Conservation (phyloP, 768 basidiomycete genomes). For the Mycena pura region DNA sequence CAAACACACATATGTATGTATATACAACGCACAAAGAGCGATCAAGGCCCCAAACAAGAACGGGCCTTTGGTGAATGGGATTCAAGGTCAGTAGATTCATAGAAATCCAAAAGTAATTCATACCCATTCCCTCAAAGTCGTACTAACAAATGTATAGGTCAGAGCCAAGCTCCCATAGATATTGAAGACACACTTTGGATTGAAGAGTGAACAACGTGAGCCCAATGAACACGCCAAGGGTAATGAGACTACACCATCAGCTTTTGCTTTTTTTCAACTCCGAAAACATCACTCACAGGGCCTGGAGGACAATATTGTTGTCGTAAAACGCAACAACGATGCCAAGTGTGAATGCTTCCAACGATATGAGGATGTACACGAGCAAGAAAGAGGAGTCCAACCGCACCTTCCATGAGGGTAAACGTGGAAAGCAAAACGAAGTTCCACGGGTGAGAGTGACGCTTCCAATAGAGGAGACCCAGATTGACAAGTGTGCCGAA, state of each 20-base stretch:
- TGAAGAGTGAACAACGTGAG: slow-evolving; percentile 95
- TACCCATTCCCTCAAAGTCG: slow-evolving; percentile 90
- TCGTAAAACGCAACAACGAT: slow-evolving; percentile 80
- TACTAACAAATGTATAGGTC: slow-evolving; percentile 55
- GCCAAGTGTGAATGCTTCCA: slow-evolving; percentile 82
- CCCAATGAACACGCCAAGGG: slow-evolving; percentile 91
- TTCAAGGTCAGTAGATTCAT: not conserved
- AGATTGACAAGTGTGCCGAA: slow-evolving; percentile 83
- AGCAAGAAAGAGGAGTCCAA: not conserved
- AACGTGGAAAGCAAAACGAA: slow-evolving; percentile 85
- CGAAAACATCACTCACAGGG: slow-evolving; percentile 59
- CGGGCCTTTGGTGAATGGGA: slow-evolving; percentile 43
- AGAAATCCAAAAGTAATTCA: not conserved
- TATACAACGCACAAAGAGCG: slow-evolving; percentile 66
- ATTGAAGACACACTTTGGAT: slow-evolving; percentile 67
- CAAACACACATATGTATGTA: too few species aligned
- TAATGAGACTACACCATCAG: slow-evolving; percentile 67
- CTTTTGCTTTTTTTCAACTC: slow-evolving; percentile 15
- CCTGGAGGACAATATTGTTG: slow-evolving; percentile 80
- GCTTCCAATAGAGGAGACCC: slow-evolving; percentile 87
- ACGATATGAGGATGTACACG: not conserved
- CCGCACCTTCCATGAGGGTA: slow-evolving; percentile 75
- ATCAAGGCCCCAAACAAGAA: slow-evolving; percentile 88
- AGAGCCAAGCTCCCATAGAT: not conserved
- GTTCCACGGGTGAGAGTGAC: slow-evolving; percentile 90